Evolutionary conservation across 345 rosid genomes (phyloP).

Genomic region (Salix brachista): DNA sequence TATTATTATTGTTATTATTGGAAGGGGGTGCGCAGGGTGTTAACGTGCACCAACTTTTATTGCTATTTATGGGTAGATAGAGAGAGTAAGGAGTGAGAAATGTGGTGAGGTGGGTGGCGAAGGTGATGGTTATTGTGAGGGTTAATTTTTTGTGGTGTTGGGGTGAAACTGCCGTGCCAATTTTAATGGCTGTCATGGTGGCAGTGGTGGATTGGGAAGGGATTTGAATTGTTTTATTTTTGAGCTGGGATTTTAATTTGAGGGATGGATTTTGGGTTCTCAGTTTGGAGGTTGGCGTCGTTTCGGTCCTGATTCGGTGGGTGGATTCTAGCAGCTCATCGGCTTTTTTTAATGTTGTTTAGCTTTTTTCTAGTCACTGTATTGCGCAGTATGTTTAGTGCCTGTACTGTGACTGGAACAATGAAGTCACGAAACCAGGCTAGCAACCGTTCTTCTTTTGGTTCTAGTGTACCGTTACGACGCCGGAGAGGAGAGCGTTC

Average conservation of each 20-base stretch:
- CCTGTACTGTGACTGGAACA: not conserved
- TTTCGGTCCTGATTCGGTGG: not conserved
- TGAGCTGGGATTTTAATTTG: not conserved
- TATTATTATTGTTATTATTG: not conserved
- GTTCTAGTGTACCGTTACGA: not conserved
- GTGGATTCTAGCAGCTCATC: not conserved
- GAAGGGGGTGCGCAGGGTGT: slow-evolving; percentile 3
- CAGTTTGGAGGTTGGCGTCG: not conserved
- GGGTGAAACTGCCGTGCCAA: not conserved
- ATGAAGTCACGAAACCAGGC: not conserved
- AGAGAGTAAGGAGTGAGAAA: not conserved
- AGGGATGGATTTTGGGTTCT: not conserved
- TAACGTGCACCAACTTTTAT: slow-evolving; percentile 18
- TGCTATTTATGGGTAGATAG: not conserved
- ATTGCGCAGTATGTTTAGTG: not conserved
- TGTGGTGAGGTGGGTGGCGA: not conserved
- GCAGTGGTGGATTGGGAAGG: not conserved
- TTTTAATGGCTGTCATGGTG: slow-evolving; percentile 9
- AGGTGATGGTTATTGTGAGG: not conserved
- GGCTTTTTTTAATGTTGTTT: not conserved
- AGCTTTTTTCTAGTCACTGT: not conserved
- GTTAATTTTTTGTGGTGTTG: slow-evolving; percentile 3
- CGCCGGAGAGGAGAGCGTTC: not conserved
- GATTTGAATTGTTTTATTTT: not conserved
- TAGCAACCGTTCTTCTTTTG: not conserved